Percentiles rank a stretch among this genome's conserved stretches.
These are phyloP conservation scores for Chenopodium quinoa DNA, from an alignment of 148 eudicot genomes.

Conservation along the genomic window DNA sequence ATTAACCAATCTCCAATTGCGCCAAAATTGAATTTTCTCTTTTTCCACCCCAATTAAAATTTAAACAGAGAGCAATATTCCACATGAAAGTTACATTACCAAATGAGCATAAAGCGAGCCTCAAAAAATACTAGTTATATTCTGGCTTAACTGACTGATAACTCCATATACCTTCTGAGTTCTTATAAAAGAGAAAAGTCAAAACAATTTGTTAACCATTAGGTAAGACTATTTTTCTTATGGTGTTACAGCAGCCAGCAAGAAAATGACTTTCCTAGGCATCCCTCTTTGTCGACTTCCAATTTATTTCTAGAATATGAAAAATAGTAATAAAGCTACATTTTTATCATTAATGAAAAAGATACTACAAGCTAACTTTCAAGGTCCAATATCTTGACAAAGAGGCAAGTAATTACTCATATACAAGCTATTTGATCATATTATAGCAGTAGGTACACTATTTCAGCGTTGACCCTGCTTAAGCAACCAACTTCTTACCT, in stretches of 20 bases:
- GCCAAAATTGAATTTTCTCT: not conserved
- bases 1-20: not conserved
- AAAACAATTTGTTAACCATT: constrained; percentile 28
- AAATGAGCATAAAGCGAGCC: constrained; percentile 3
- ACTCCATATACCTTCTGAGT: constrained; percentile 10
- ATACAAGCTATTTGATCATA: constrained; percentile 5
- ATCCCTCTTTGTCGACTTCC: not conserved
- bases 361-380: not conserved
- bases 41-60: not conserved
- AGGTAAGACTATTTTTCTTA: constrained; percentile 25
- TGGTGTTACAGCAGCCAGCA: constrained; percentile 12
- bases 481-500: constrained; percentile 19
- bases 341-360: not conserved
- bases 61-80: too few relatives aligned
- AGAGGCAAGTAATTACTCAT: constrained; percentile 12
- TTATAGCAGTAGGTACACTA: constrained; percentile 14
- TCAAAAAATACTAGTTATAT: not conserved
- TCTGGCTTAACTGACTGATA: constrained; percentile 7
- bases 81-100: not conserved
- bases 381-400: constrained; percentile 16
- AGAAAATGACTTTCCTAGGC: not conserved
- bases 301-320: constrained; percentile 2
- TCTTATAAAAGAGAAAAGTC: constrained; percentile 17
- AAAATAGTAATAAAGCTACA: not conserved
- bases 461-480: constrained; percentile 13